Conservation (phyloP, 805 yeast species). For the Clavispora santaluciae region DNA sequence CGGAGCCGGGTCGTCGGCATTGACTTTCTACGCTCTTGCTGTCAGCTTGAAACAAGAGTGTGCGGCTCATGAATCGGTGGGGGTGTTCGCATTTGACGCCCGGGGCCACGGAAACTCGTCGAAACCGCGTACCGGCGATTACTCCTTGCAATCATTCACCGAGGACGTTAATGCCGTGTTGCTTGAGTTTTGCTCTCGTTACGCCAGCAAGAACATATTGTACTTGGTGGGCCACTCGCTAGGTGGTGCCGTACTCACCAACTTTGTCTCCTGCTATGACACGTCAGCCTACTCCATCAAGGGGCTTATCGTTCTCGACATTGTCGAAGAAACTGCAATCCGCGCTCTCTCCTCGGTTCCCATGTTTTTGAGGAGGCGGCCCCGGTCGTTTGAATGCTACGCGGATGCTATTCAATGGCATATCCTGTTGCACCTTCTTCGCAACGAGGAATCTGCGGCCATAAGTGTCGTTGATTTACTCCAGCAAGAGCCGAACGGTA, state of each 20-base stretch:
- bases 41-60: slow-evolving; percentile 19
- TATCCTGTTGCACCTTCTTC: slow-evolving; percentile 47
- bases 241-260: slow-evolving; percentile 82
- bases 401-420: slow-evolving; percentile 81
- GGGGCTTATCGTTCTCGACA: slow-evolving; percentile 81
- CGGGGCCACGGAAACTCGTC: slow-evolving; percentile 73
- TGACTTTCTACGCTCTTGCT: slow-evolving; percentile 55
- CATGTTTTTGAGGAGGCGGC: slow-evolving; percentile 59
- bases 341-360: slow-evolving; percentile 65
- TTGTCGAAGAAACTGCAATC: slow-evolving; percentile 90
- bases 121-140: slow-evolving; percentile 18
- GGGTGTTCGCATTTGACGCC: slow-evolving; percentile 64
- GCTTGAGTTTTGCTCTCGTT: slow-evolving; percentile 24
- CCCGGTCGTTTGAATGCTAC: slow-evolving; percentile 48
- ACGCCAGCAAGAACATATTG: slow-evolving; percentile 22
- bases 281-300: slow-evolving; percentile 30
- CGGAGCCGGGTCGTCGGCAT: slow-evolving; percentile 90
- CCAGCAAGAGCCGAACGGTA: slow-evolving; percentile 11
- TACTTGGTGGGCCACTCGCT: slow-evolving; percentile 83
- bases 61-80: slow-evolving; percentile 39
- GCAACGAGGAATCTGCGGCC: slow-evolving; percentile 57
- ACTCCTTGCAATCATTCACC: slow-evolving; percentile 47
- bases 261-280: slow-evolving; percentile 24
- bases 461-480: slow-evolving; percentile 77
- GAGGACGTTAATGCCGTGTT: slow-evolving; percentile 55